Percentiles rank a stretch among this genome's conserved stretches.
phyloP scores from a whole-genome alignment of 164 flowering plant species.

The Buxus sempervirens region DNA sequence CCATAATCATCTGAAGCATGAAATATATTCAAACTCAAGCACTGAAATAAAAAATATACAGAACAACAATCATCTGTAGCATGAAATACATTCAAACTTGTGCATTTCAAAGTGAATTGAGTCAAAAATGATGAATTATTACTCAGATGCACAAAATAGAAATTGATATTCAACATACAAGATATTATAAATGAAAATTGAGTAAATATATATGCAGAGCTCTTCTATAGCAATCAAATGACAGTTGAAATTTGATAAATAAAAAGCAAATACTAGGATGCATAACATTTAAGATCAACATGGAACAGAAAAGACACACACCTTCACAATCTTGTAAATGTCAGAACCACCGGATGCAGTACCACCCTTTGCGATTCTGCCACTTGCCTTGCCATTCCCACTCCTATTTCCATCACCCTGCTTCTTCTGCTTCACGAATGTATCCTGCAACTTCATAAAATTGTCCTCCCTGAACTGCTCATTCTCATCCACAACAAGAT shows the following conservation, averaged over 20 bases:
- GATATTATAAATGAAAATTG: not conserved
- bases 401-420: constrained; percentile 36
- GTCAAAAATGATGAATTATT: too few relatives aligned
- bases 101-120: not conserved
- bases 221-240: not conserved
- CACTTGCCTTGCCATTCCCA: constrained; percentile 51
- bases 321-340: constrained; percentile 97
- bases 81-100: constrained; percentile 7
- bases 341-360: constrained; percentile 77
- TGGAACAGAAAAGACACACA: constrained; percentile 19
- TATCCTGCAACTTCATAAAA: constrained; percentile 82
- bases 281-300: not conserved
- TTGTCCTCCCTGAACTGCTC: constrained; percentile 93
- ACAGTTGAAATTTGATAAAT: not conserved
- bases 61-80: constrained; percentile 69
- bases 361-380: constrained; percentile 79
- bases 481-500: constrained; percentile 91
- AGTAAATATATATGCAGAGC: not conserved
- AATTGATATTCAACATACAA: not conserved
- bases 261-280: not conserved
- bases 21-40: constrained; percentile 13
- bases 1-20: constrained; percentile 91
- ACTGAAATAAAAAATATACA: not conserved
- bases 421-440: constrained; percentile 58
- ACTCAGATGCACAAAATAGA: not conserved